Evolutionary conservation across 176 grass and related monocot species (phyloP), one percentile per base, ranked within the genome.

Genomic region (Eragrostis curvula): DNA sequence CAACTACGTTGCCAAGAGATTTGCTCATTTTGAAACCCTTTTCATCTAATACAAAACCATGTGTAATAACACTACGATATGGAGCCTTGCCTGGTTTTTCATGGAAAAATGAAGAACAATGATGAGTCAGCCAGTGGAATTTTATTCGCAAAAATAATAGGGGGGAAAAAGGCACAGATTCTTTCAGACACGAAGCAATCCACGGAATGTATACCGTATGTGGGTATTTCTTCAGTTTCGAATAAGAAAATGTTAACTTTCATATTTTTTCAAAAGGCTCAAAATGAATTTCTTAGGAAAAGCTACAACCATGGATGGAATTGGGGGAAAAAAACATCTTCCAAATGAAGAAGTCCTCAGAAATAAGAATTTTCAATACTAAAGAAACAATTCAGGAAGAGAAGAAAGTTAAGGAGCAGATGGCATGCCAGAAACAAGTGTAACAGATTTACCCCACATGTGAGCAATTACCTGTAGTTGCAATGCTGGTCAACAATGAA

Each of bases 1-100:
- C 90, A 42, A 95, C 85, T 44, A 95, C 88, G 64, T 98, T 98
- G 81, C 96, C 96, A 73, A 90, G 82, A 75, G 96, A 98, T 93
- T 98, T 98, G 76, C 96, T 98, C 96, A 98, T 98, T 90, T 98
- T 98, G 32, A 94, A 89, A 82, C 96, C 96, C 79, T 91, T 91
- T 76, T 93, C 84, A 83, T 98, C 96, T 71, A 98, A 80, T 59
- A 98, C 96, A 51, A 95, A 98, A 59, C 96, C 96, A 39, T 98
- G 96, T 41, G 96, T 95, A 79, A 98, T 89, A 75, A 98, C 96
- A 86, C 81, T 92, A 74, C 87, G 82, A 87, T 98, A 98, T 44
- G 96, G 96, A 87, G 92, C 92, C 60, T 87, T 92, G 83, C 92
- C 92, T 98, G 70, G 68, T 75, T 88, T 84, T 29, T 32, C 59